phyloP scores from a whole-genome alignment of 208 protist genomes.

The Trypanosoma congolense region DNA sequence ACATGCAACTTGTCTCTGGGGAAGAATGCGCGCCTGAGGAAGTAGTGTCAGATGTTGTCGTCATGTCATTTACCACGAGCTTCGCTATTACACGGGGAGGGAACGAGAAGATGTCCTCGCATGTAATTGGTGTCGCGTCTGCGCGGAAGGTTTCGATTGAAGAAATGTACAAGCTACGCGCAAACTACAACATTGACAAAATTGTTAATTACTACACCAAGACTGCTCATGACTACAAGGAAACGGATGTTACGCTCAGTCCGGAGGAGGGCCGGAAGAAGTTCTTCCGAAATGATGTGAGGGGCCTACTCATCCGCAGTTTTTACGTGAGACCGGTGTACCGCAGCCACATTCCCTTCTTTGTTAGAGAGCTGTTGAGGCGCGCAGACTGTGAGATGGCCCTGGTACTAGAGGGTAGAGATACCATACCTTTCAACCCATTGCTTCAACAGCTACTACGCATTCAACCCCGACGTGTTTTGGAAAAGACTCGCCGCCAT shows the following conservation, averaged over 20 bases:
- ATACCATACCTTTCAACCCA: slow-evolving; percentile 22
- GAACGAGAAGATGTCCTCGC: neutral
- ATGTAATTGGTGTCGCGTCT: slow-evolving; percentile 55
- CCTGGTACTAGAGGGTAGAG: slow-evolving; percentile 40
- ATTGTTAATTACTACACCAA: slow-evolving; percentile 70
- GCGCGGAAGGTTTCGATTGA: slow-evolving; percentile 38
- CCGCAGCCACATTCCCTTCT: slow-evolving; percentile 58
- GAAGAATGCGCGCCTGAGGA: neutral
- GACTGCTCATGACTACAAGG: slow-evolving; percentile 48
- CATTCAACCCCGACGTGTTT: slow-evolving; percentile 59
- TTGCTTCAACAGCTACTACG: slow-evolving; percentile 43
- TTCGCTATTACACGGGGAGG: neutral
- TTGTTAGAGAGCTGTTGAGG: slow-evolving; percentile 76
- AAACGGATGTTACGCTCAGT: slow-evolving; percentile 54
- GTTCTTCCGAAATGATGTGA: slow-evolving; percentile 44
- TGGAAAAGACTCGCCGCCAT: slow-evolving; percentile 30
- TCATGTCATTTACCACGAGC: slow-evolving; percentile 5
- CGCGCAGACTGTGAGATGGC: slow-evolving; percentile 38
- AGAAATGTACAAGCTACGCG: slow-evolving; percentile 80
- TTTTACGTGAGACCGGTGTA: slow-evolving; percentile 69
- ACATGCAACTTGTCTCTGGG: neutral
- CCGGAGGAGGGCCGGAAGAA: slow-evolving; percentile 25
- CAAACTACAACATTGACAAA: slow-evolving; percentile 85
- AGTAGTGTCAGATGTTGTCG: too few species aligned
- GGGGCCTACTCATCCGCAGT: slow-evolving; percentile 53